Evolutionary conservation across 495 filamentous ascomycete species (phyloP).

Genomic region (Margaritispora aquatica): DNA sequence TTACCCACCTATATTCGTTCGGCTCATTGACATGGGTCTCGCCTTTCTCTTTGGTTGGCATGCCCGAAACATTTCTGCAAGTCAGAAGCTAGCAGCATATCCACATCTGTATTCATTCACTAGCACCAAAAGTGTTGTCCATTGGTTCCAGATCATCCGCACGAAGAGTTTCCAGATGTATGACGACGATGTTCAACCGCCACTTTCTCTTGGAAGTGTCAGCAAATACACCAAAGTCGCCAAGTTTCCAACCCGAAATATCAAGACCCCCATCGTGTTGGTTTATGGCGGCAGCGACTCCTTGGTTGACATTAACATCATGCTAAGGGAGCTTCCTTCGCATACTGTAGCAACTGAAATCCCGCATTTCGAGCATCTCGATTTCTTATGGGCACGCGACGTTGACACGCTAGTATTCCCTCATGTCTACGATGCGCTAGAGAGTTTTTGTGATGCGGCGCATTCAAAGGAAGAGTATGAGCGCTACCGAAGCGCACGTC

Average conservation of each 20-base stretch:
- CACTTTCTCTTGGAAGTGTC: conserved; percentile 31
- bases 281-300: conserved; percentile 92
- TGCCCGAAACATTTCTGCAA: conserved; percentile 73
- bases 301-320: conserved; percentile 88
- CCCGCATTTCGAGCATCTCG: conserved; percentile 89
- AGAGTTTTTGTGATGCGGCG: conserved; percentile 50
- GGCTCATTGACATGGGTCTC: conserved; percentile 77
- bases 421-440: conserved; percentile 82
- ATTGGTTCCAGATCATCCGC: conserved; percentile 99
- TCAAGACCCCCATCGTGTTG: conserved; percentile 90
- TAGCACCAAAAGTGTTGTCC: conserved; percentile 89
- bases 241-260: conserved; percentile 92
- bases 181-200: conserved; percentile 77
- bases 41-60: conserved; percentile 85
- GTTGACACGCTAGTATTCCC: conserved; percentile 80
- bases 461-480: conserved; percentile 46
- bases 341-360: conserved; percentile 81
- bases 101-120: conserved; percentile 95
- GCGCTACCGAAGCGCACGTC: conserved; percentile 21
- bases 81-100: conserved; percentile 95
- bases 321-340: conserved; percentile 79
- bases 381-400: conserved; percentile 92
- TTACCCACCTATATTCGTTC: conserved; percentile 90
- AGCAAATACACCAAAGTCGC: conserved; percentile 74
- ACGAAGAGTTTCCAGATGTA: conserved; percentile 96